phyloP scores from a whole-genome alignment of 768 basidiomycete genomes.

The Amanita fuliginea region DNA sequence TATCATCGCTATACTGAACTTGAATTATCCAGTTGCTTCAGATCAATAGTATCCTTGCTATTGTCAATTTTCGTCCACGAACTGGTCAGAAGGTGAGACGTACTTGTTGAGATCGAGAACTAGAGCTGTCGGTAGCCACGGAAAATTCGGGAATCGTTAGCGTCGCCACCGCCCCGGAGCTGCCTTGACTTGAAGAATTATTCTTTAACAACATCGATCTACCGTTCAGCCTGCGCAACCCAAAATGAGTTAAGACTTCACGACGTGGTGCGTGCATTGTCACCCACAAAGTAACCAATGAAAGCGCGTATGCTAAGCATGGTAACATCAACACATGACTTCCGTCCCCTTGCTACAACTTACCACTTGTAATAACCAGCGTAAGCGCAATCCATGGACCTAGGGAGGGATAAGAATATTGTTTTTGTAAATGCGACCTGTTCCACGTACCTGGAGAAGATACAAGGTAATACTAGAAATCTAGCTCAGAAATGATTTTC shows the following conservation, averaged over 20 bases:
- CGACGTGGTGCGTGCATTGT: neutral
- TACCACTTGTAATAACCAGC: neutral
- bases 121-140: too few relatives aligned
- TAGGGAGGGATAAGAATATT: neutral
- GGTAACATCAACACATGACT: neutral
- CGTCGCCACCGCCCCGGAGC: neutral
- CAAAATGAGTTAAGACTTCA: neutral
- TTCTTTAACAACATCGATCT: neutral
- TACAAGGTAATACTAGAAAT: neutral
- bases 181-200: neutral
- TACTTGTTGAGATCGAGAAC: too few relatives aligned
- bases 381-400: neutral
- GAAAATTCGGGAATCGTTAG: neutral
- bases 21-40: too few relatives aligned
- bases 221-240: neutral
- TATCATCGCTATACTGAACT: too few relatives aligned
- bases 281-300: neutral
- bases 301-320: neutral
- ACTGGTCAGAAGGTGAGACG: too few relatives aligned
- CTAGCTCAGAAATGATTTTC: neutral
- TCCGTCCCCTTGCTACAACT: neutral
- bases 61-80: too few relatives aligned
- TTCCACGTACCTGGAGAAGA: neutral
- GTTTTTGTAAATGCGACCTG: neutral
- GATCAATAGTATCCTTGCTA: neutral